Evolutionary conservation across 306 rosid genomes (phyloP), one percentile per base, ranked within the genome.

Genomic region (Neltuma alba): DNA sequence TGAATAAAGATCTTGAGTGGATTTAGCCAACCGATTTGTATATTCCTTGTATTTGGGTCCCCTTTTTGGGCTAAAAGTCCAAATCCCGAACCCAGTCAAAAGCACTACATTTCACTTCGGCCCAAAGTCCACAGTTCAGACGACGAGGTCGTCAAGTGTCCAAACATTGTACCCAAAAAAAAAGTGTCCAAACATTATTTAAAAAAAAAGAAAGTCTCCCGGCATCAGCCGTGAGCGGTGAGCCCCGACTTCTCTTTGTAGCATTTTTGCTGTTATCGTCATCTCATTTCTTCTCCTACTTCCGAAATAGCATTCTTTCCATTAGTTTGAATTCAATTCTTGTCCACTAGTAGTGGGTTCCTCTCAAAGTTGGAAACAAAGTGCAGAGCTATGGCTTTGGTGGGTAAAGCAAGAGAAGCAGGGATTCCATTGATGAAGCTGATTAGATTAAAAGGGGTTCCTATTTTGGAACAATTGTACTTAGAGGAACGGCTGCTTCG

Each of bases 401-500:
- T 68, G 74, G 74, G 74, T 41, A 68, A 41, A 25, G 21, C 55
- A 13, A 68, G 54, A 41, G 55, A 14, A 41, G 52, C n/a, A 11
- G 54, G 74, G 55, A 25, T 68, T 41, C 74, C 54, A 5, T 68
- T 68, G 37, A 68, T 68, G 74, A 68, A 68, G 54, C 74, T 68
- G 54, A 68, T 68, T 23, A 68, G 37, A 28, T 70, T 70, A 18
- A 42, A 83, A 77, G 97, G 96, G 3, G 44, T 89, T 68, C 91
- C 94, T 6, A 95, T 95, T 83, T 79, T 95, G 84, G 87, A 86
- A 78, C 99, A 95, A 84, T 91, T 95, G 81, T 87, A 80, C 78
- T 66, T 95, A 67, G 99, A 95, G 86, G 99, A 95, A 87, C 85
- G 88, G 44, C 68, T 95, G 52, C 97, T 95, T 70, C 88, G 99